Conservation (phyloP, 2,329 filamentous ascomycete species). For the Colletotrichum theobromicola region DNA sequence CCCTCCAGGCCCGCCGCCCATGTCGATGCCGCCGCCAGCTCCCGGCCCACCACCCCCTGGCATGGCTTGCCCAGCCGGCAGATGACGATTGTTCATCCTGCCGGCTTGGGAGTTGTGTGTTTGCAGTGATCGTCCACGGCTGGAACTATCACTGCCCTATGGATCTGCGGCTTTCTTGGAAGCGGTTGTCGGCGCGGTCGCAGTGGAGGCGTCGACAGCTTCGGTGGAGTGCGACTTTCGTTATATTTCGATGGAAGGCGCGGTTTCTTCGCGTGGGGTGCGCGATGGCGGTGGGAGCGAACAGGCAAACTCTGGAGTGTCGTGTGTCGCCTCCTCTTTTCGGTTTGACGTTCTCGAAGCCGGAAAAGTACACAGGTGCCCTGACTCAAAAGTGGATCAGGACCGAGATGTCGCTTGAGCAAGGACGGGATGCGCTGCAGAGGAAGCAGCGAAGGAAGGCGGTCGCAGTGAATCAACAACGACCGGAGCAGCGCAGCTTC, state of each 20-base stretch:
- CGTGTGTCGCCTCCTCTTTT: background rate
- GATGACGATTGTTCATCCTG: constrained; percentile 80
- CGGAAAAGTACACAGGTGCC: background rate
- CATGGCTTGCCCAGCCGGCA: constrained; percentile 76
- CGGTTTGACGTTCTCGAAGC: background rate
- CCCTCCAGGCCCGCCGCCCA: constrained; percentile 33
- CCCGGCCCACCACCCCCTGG: constrained; percentile 42
- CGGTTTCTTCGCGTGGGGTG: background rate
- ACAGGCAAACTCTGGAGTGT: background rate
- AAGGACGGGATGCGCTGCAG: background rate
- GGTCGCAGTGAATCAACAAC: background rate
- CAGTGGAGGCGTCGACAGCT: constrained; percentile 14
- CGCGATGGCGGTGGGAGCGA: background rate
- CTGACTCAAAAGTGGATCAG: background rate
- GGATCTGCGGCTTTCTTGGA: constrained; percentile 6
- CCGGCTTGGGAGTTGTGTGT: constrained; percentile 60
- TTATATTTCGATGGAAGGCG: background rate
- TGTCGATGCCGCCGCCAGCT: constrained; percentile 29
- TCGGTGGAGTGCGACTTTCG: background rate
- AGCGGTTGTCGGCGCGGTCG: constrained; percentile 9
- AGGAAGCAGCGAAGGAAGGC: background rate
- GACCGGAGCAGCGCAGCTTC: background rate
- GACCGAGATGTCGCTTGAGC: background rate
- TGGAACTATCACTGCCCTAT: constrained; percentile 22
- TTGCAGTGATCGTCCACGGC: constrained; percentile 26